Evolutionary conservation across 179 eudicot genomes (phyloP), one percentile per base, ranked within the genome.

Genomic region (Nepenthes alata): DNA sequence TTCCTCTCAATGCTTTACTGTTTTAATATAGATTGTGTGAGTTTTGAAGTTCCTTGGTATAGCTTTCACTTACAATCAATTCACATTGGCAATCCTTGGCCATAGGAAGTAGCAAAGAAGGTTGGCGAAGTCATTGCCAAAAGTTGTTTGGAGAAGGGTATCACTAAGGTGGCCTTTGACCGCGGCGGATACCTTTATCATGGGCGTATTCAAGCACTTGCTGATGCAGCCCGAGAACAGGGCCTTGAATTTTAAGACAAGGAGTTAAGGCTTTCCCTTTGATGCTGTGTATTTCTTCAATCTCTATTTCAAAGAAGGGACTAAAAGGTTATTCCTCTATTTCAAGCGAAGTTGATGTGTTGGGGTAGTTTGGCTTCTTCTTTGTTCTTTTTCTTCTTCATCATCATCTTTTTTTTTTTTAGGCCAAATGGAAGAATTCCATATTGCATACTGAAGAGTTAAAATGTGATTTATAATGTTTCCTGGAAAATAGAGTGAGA

Each of bases 101-200:
- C 36, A 51, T 74, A 90, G 97, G 97, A 90, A 58, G 83, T 25
- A 25, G 97, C 97, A 8, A 83, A 78, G 72, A 87, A 82, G 77
- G 69, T 90, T 13, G 97, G 95, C 9, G 95, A 90, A 76, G 67
- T 64, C 57, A 81, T 90, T 48, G 97, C 95, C 13, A 90, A 87
- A 76, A 65, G 73, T 44, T 90, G 97, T 62, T 67, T 90, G 68
- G 97, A 87, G 70, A 90, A 87, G 64, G 97, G 97, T 70, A 90
- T 90, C 57, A 83, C 80, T 0, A 82, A 79, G 72, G 97, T 90
- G 70, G 95, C 93, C 38, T 88, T 87, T 69, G 95, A 90, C 70
- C 68, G 97, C 69, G 97, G 97, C n/a, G 97, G 97, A 44, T 85
- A 85, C 70, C 89, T 79, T 58, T 90, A 90, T 73, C 90, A 87